A percentile compares a stretch with the other conserved stretches of the same genome.
Evolutionary conservation across 768 basidiomycete species (phyloP).

Genomic region (Hysterangium stoloniferum): DNA sequence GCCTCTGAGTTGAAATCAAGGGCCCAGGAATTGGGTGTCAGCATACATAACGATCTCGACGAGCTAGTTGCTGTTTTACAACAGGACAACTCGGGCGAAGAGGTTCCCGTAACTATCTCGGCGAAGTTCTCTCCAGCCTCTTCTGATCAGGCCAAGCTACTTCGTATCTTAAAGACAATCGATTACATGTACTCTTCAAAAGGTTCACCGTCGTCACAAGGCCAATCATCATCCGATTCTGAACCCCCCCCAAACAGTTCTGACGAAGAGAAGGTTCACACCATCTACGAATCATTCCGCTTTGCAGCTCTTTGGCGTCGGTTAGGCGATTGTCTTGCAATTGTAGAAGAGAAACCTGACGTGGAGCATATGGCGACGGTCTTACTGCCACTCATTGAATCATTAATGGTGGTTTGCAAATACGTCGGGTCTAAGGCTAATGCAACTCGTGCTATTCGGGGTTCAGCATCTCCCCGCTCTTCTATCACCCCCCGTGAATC

Average conservation of each 20-base stretch:
- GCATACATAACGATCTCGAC: constrained; percentile 67
- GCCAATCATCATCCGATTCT: constrained; percentile 29
- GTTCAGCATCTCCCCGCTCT: constrained; percentile 54
- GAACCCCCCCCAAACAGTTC: constrained; percentile 37
- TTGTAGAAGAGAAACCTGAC: constrained; percentile 73
- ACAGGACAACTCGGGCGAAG: constrained; percentile 40
- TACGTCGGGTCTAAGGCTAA: constrained; percentile 69
- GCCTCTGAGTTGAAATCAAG: constrained; percentile 79
- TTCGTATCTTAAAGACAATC: constrained; percentile 92
- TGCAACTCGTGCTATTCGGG: constrained; percentile 45
- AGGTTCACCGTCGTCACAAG: constrained; percentile 24
- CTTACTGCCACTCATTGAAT: constrained; percentile 88
- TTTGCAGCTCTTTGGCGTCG: constrained; percentile 85
- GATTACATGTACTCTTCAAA: constrained; percentile 89
- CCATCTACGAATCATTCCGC: constrained; percentile 86
- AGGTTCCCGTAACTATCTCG: constrained; percentile 60
- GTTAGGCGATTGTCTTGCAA: constrained; percentile 80
- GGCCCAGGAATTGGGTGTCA: constrained; percentile 82
- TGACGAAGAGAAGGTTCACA: constrained; percentile 67
- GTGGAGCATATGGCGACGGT: constrained; percentile 88
- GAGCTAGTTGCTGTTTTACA: constrained; percentile 62
- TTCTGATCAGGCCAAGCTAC: constrained; percentile 91
- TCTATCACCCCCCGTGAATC: constrained; percentile 60
- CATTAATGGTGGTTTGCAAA: constrained; percentile 98
- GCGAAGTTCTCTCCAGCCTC: constrained; percentile 91